Percentiles rank a stretch among this genome's conserved stretches.
phyloP scores from a whole-genome alignment of 1,139 yeast genomes.

The Yarrowia galli region DNA sequence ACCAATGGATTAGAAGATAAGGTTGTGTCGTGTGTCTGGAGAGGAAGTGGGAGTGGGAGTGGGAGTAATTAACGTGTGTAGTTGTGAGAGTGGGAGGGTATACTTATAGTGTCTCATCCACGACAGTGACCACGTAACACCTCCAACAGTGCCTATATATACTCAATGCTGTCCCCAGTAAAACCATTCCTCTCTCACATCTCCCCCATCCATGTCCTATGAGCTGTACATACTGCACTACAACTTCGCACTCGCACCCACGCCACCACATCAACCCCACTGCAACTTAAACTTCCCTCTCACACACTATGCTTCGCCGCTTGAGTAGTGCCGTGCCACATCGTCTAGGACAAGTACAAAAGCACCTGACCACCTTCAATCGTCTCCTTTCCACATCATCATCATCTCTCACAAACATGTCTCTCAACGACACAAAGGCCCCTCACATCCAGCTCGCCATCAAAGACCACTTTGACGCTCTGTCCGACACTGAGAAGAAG shows the following conservation, averaged over 20 bases:
- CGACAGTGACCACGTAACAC: neutral
- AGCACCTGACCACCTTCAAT: conserved; percentile 21
- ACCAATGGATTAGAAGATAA: conserved; percentile 22
- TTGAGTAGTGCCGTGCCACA: conserved; percentile 39
- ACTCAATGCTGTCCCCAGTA: neutral
- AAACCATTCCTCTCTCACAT: too few species aligned
- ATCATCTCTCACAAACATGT: conserved; percentile 18
- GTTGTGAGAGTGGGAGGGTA: too few species aligned
- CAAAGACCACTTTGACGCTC: conserved; percentile 57
- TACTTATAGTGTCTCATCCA: neutral
- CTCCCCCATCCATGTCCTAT: neutral
- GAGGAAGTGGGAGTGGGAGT: neutral
- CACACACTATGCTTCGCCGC: conserved; percentile 38
- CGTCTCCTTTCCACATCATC: conserved; percentile 7
- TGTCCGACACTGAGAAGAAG: conserved; percentile 61
- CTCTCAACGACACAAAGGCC: conserved; percentile 54
- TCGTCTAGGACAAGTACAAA: conserved; percentile 39
- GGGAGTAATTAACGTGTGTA: too few species aligned
- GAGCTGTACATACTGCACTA: neutral
- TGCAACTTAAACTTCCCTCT: conserved; percentile 9
- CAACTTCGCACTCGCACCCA: too few species aligned
- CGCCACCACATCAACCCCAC: conserved; percentile 1
- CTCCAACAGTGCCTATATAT: neutral
- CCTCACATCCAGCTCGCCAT: conserved; percentile 52
- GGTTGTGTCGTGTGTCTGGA: conserved; percentile 8